Conservation (phyloP, 2,329 filamentous ascomycete species). For the Clonostachys byssicola region DNA sequence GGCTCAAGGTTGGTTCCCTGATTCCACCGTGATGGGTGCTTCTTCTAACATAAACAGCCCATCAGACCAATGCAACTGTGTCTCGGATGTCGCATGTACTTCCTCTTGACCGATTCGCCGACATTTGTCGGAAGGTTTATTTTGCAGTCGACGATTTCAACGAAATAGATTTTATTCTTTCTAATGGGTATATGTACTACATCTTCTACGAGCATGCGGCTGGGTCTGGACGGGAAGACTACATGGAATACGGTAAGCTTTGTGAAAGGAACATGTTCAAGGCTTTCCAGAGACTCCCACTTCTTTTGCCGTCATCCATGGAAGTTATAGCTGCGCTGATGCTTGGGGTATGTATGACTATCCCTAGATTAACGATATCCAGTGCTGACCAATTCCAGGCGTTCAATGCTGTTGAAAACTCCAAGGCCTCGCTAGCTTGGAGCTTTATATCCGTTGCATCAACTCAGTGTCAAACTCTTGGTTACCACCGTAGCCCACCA, state of each 20-base stretch:
- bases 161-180: conserved; percentile 23
- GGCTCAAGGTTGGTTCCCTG: conserved; percentile 18
- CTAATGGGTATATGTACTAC: conserved; percentile 26
- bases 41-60: conserved; percentile 7
- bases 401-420: conserved; percentile 23
- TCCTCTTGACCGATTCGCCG: conserved; percentile 19
- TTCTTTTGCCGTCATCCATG: conserved; percentile 21
- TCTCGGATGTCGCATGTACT: conserved; percentile 23
- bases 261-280: conserved; percentile 18
- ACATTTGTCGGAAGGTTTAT: conserved; percentile 25
- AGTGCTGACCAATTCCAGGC: conserved; percentile 12
- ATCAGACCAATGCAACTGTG: conserved; percentile 15
- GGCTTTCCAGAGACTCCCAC: conserved; percentile 15
- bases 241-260: conserved; percentile 12
- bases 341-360: conserved; percentile 17
- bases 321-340: conserved; percentile 25
- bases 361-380: background rate
- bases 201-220: conserved; percentile 23
- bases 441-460: conserved; percentile 27
- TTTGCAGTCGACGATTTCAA: conserved; percentile 25
- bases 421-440: conserved; percentile 22
- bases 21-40: background rate
- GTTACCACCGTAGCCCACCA: conserved; percentile 16
- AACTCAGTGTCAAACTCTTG: conserved; percentile 22
- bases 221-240: conserved; percentile 11